phyloP scores from a whole-genome alignment of 257 asterid species.

The Dorcoceras hygrometricum region DNA sequence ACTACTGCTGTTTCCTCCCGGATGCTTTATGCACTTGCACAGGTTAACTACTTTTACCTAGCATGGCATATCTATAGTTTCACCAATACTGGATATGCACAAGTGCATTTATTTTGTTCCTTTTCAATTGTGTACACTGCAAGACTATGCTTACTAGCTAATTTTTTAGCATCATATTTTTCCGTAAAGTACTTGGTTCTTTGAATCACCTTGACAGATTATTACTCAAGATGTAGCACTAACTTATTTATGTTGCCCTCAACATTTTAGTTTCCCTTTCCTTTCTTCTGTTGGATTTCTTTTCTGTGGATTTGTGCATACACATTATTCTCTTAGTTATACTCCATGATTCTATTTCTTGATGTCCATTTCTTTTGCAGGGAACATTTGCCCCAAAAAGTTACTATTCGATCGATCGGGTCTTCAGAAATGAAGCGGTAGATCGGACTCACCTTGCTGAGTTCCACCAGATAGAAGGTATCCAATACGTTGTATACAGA shows the following conservation, averaged over 20 bases:
- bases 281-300: not conserved
- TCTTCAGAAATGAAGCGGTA: slow-evolving; percentile 96
- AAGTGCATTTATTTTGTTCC: not conserved
- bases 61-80: slow-evolving; percentile 1
- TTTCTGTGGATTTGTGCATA: not conserved
- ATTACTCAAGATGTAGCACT: not conserved
- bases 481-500: slow-evolving; percentile 8
- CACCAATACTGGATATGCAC: not conserved
- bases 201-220: not conserved
- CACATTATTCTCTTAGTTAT: slow-evolving; percentile 4
- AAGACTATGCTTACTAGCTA: not conserved
- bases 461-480: slow-evolving; percentile 99
- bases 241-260: no score
- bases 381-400: slow-evolving; percentile 77
- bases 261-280: not conserved
- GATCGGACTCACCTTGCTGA: slow-evolving; percentile 99
- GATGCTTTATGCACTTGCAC: slow-evolving; percentile 86
- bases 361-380: slow-evolving; percentile 36
- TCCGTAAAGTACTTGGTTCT: not conserved
- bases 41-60: slow-evolving; percentile 44
- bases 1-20: slow-evolving; percentile 98
- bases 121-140: not conserved
- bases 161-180: not conserved
- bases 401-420: slow-evolving; percentile 95
- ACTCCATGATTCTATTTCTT: slow-evolving; percentile 17